Base-by-base conservation (phyloP, 2,329 filamentous ascomycete genomes). In the Rugonectria rugulosa region DNA sequence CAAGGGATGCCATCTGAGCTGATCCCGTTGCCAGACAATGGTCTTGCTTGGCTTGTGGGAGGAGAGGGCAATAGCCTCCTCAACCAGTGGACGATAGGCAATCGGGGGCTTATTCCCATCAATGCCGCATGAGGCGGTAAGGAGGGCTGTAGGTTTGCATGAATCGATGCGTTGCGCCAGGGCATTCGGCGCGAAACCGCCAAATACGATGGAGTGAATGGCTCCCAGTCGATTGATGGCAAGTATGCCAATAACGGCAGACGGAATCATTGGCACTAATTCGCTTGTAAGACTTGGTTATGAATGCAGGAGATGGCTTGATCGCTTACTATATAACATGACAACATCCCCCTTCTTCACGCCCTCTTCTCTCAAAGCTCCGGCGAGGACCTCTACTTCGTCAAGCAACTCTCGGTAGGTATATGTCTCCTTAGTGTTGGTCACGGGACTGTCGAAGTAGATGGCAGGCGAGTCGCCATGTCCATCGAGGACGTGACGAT, bases 211-310 rank as follows among this genome's bases (percentile, higher is more conserved):
- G 4, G 91, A 88, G 70, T 98, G 94, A 47, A 97, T 86, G 14
- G 92, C 94, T 10, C 93, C 94, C 1, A 97, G 80, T 9, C 92
- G 86, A 57, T 87, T 87, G 56, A 90, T 85, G 20, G 94, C 92
- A 4, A 97, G 84, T 61, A 95, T 92, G 9, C 90, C 93, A 59
- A 96, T 86, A n/a, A 97, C 72, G 2, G 92, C 90, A 0, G 91
- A 88, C 1, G 94, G 93, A 37, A 97, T 91, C 93, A 97, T 97
- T 50, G 93, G 93, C 93, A 97, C 89, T 91, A 60, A 20, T 20
- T 23, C 3, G 17, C n/a, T 15, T 17, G 34, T 55, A 17, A 57
- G 53, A 11, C n/a, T n/a, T n/a, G n/a, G n/a, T 14, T 38, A 23
- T 36, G 20, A 26, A 14, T 21, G 6, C 10, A 14, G 23, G 10